Percentiles rank a stretch among this genome's conserved stretches.
Evolutionary conservation across 192 early-diverging fungal genomes (phyloP).

Genomic region (Backusella macrospora): DNA sequence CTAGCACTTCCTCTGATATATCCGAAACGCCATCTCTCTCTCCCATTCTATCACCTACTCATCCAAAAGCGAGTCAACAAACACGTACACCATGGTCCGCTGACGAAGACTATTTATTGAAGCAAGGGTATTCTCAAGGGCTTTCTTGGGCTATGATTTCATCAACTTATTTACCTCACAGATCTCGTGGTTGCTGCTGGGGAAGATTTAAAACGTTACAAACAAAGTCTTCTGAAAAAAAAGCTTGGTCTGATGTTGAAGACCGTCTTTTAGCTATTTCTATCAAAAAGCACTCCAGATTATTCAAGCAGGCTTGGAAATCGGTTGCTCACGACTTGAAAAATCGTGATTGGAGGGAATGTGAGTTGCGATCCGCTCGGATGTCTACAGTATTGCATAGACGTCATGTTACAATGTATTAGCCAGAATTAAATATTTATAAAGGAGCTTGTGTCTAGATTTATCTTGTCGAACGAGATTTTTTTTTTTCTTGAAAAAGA

Average conservation of each 20-base stretch:
- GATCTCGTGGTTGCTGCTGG: constrained; percentile 40
- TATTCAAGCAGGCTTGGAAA: constrained; percentile 39
- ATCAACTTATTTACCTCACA: constrained; percentile 34
- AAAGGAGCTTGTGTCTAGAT: not conserved
- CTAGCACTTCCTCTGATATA: constrained; percentile 4
- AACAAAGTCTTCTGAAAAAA: constrained; percentile 16
- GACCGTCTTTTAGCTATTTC: constrained; percentile 20
- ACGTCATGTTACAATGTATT: constrained; percentile 15
- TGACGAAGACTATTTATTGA: constrained; percentile 30
- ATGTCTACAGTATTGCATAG: constrained; percentile 11
- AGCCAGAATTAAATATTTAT: constrained; percentile 6
- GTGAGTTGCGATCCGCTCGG: constrained; percentile 22
- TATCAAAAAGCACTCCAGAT: constrained; percentile 28
- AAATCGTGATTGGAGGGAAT: constrained; percentile 31
- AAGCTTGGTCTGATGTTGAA: constrained; percentile 27
- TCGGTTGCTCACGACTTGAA: constrained; percentile 29
- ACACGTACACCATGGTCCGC: constrained; percentile 35
- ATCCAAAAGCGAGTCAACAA: constrained; percentile 8
- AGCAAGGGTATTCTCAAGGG: constrained; percentile 35
- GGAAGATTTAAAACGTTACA: constrained; percentile 37
- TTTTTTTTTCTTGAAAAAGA: constrained; percentile 8
- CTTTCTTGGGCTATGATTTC: constrained; percentile 38
- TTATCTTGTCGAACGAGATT: not conserved
- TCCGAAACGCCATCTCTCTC: constrained; percentile 6
- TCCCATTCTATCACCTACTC: not conserved